Evolutionary conservation across 2,329 filamentous ascomycete species (phyloP), one percentile per base, ranked within the genome.

Genomic region (Neonectria neomacrospora): DNA sequence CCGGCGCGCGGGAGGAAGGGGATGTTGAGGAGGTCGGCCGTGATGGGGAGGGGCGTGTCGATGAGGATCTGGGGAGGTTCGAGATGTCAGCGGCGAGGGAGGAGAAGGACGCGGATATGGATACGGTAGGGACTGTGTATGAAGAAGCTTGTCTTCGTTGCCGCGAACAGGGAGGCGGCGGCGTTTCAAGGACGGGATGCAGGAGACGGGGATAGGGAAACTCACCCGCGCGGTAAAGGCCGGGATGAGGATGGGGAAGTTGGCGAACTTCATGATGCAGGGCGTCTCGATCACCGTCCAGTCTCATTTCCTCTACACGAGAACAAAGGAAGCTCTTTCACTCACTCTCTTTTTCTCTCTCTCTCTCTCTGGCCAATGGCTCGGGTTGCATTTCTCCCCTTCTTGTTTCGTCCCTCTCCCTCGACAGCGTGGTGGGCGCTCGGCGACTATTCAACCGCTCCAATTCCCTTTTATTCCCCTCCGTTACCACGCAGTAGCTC

Each of bases 171-270:
- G 14, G 9, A 20, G 18, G 28, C 2, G 8, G 23, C 14, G n/a
- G 48, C 34, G 5, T 30, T n/a, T 42, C 37, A 32, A 51, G 57
- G 30, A 34, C 6, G 41, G 28, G 42, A 20, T 23, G 18, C 12
- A 16, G 54, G 26, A 37, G 10, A 47, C 10, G n/a, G 18, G 37
- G 34, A 20, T 20, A 16, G 44, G 20, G 12, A 32, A 57, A 58
- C 75, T 64, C 74, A 79, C 77, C 58, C 75, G 73, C 11, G 75
- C 74, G 20, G 75, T 78, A 67, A 80, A 80, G 42, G 78, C 78
- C 32, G 78, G 78, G 45, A 79, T 73, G 20, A 80, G 74, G 32
- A 74, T 73, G 39, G 77, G 75, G 60, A 80, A 79, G 66, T 75
- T 71, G 47, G 75, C 68, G 64, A 79, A 72, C 62, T 71, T 75